phyloP scores from a whole-genome alignment of 257 asterid species.

The Solanum chiquidenum region DNA sequence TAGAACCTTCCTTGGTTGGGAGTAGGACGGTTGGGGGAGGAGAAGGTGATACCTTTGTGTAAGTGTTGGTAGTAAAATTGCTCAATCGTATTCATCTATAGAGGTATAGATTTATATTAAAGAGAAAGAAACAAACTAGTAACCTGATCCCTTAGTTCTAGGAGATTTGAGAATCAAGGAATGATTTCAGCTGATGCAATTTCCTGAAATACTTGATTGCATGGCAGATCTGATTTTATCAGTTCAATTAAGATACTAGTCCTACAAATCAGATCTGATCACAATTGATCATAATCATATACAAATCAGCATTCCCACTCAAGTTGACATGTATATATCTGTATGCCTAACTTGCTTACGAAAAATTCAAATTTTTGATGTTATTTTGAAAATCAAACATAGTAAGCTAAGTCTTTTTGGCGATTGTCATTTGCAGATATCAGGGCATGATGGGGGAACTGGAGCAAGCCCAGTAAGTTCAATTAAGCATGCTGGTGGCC shows the following conservation, averaged over 20 bases:
- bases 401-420: not conserved
- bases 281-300: not conserved
- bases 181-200: not conserved
- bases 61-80: not conserved
- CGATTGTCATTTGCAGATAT: conserved; percentile 44
- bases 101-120: not conserved
- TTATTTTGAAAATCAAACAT: not conserved
- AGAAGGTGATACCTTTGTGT: not conserved
- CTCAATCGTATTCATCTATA: not conserved
- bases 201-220: not conserved
- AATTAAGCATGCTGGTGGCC: conserved; percentile 99
- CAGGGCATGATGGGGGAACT: conserved; percentile 99
- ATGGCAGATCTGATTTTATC: not conserved
- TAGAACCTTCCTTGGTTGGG: not conserved
- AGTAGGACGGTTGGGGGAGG: not conserved
- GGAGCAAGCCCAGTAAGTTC: conserved; percentile 99
- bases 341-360: not conserved
- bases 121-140: not conserved
- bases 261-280: not conserved
- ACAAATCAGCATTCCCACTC: not conserved
- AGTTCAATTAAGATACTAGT: not conserved
- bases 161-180: not conserved
- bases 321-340: not conserved
- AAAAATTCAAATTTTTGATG: not conserved
- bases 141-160: not conserved